Conservation (phyloP, 2,329 filamentous ascomycete species). For the Seiridium cupressi region DNA sequence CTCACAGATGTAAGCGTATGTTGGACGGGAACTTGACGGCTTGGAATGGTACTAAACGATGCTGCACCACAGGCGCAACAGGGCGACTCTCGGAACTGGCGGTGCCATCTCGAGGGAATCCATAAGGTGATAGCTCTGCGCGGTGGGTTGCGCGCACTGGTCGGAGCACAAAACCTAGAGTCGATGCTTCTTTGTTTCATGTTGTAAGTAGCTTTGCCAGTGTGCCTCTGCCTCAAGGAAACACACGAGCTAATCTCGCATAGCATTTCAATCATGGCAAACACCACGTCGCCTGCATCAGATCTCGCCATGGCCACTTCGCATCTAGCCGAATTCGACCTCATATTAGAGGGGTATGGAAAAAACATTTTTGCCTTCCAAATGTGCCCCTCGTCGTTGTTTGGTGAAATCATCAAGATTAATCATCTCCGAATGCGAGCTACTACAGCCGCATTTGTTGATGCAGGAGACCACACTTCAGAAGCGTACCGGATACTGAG, state of each 20-base stretch:
- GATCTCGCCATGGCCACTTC: background rate
- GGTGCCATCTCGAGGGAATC: background rate
- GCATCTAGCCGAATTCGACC: background rate
- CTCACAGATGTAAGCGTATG: constrained; percentile 28
- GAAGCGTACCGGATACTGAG: background rate
- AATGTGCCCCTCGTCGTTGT: constrained; percentile 28
- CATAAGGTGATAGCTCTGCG: background rate
- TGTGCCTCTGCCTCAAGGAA: background rate
- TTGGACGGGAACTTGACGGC: constrained; percentile 1
- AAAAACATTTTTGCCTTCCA: constrained; percentile 18
- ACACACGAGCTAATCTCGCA: background rate
- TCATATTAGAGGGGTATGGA: background rate
- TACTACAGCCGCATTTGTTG: constrained; percentile 8
- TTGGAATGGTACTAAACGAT: background rate
- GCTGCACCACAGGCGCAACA: background rate
- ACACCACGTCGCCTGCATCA: background rate
- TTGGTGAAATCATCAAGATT: constrained; percentile 31
- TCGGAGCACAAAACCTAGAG: background rate
- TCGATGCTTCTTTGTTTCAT: background rate
- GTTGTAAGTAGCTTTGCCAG: background rate
- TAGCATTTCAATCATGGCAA: background rate
- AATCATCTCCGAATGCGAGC: constrained; percentile 30
- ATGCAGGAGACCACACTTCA: background rate
- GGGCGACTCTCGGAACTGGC: background rate
- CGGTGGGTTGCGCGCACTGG: background rate